A percentile compares a stretch with the other conserved stretches of the same genome.
Conservation (phyloP, 495 filamentous ascomycete genomes). For the Apodospora peruviana region DNA sequence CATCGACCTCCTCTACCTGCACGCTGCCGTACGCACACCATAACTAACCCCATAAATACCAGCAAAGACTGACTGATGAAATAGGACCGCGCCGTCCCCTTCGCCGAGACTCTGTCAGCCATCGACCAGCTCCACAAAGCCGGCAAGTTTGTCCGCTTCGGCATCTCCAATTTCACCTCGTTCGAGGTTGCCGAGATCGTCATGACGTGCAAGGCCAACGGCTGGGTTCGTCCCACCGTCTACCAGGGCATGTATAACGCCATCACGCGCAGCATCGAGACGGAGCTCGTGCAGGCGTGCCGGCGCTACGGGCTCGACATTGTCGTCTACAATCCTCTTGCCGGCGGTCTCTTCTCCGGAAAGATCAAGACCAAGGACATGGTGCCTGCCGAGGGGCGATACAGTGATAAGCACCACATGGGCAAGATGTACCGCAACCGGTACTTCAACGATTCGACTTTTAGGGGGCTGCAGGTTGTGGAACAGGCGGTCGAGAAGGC, state of each 20-base stretch:
- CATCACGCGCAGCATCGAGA: constrained; percentile 71
- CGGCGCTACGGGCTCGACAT: constrained; percentile 81
- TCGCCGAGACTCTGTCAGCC: constrained; percentile 71
- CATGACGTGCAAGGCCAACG: constrained; percentile 71
- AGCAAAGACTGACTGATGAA: not conserved
- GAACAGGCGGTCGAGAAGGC: constrained; percentile 71
- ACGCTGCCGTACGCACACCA: constrained; percentile 50
- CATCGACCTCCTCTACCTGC: constrained; percentile 86
- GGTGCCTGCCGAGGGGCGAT: constrained; percentile 64
- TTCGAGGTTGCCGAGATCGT: constrained; percentile 90
- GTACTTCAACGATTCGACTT: constrained; percentile 76
- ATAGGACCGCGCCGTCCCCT: constrained; percentile 65
- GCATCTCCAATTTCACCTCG: constrained; percentile 78
- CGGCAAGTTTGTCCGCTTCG: constrained; percentile 80
- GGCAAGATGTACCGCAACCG: constrained; percentile 69
- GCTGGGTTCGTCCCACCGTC: constrained; percentile 65
- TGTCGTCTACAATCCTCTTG: constrained; percentile 87
- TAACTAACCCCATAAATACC: not conserved
- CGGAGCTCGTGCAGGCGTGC: constrained; percentile 73
- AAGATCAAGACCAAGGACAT: constrained; percentile 70
- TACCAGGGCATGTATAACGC: constrained; percentile 67
- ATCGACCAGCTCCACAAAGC: constrained; percentile 78
- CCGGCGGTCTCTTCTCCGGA: constrained; percentile 78
- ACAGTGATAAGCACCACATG: constrained; percentile 44
- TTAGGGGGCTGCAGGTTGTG: constrained; percentile 67